These are phyloP conservation scores for Colletotrichum orbiculare DNA, from an alignment of 2,329 filamentous ascomycete species.

Conservation along the genomic window DNA sequence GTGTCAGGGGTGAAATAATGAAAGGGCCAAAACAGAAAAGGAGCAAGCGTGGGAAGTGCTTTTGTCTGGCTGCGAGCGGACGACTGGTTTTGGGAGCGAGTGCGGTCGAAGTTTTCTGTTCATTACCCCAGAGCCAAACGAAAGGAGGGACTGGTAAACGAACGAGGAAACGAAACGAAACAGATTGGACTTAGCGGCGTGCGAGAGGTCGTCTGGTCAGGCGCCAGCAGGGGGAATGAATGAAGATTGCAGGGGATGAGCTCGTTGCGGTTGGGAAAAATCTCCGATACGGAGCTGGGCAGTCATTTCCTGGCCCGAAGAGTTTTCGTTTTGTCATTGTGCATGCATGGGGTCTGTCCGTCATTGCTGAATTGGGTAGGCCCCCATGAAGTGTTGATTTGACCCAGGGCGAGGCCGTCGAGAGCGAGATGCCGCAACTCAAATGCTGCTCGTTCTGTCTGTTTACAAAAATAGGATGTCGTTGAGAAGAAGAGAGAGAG, in stretches of 20 bases:
- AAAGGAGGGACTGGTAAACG: slow-evolving; percentile 20
- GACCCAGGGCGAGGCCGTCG: not conserved
- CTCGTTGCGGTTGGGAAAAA: slow-evolving; percentile 30
- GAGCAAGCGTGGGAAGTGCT: slow-evolving; percentile 7
- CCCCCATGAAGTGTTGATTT: not conserved
- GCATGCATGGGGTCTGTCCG: slow-evolving; percentile 13
- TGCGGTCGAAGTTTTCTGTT: slow-evolving; percentile 4
- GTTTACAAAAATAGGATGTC: not conserved
- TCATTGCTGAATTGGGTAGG: slow-evolving; percentile 16
- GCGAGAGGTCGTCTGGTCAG: slow-evolving; percentile 21
- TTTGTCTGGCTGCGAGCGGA: not conserved
- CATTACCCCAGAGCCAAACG: slow-evolving; percentile 31
- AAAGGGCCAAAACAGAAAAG: no score
- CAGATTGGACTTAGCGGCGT: slow-evolving; percentile 24
- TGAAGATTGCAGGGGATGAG: slow-evolving; percentile 29
- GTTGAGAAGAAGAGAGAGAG: not conserved
- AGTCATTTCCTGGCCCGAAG: slow-evolving; percentile 25
- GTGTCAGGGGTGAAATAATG: slow-evolving; percentile 9
- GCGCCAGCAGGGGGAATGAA: slow-evolving; percentile 17
- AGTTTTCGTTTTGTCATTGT: slow-evolving; percentile 28
- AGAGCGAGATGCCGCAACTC: not conserved
- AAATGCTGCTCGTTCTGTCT: not conserved
- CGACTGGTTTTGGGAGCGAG: not conserved
- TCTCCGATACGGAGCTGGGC: slow-evolving; percentile 33
- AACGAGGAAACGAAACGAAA: slow-evolving; percentile 33